Base-by-base conservation (phyloP, 192 early-diverging fungal species). In the Paraglomus brasilianum region DNA sequence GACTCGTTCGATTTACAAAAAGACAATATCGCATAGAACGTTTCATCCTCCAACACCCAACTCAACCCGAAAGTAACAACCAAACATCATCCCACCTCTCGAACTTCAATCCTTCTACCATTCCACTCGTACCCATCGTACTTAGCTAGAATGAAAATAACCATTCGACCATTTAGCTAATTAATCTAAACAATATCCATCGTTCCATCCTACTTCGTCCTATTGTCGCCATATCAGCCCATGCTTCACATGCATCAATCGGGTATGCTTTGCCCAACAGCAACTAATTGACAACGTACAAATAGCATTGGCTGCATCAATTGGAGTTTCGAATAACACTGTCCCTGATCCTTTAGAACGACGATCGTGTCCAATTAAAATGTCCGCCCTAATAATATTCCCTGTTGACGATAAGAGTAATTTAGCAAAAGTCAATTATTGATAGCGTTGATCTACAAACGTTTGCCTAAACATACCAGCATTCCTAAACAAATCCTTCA, bases 401-500 rank as follows among this genome's bases (percentile, higher is more conserved):
- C 90, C 87, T 86, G 61, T 49, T 70, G 22, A 57, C 30, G 30
- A 30, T 30, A 30, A n/a, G 73, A 9, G 30, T 63, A 74, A n/a
- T 30, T 30, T 30, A 30, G 30, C 30, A 30, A 30, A 30, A 30
- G 30, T 30, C 30, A 30, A 30, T 30, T 30, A 30, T 30, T 30
- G 30, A 30, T 30, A 30, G 30, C 30, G 30, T 30, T 30, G 30
- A 2, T 30, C 30, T 30, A 30, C 30, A 30, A 30, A 30, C 30
- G 30, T 30, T 30, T 30, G 30, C 30, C 30, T 13, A 21, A 3
- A 2, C 51, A 39, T 47, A 70, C 86, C 90, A 40, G 90, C 87
- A 74, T 82, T 82, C 59, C 90, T 82, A 78, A 93, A 94, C 45
- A 93, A 70, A 74, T 92, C 91, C 65, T 95, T 95, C 75, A 95